Base-by-base conservation (phyloP, 805 yeast species). In the Tetrapisispora phaffii region DNA sequence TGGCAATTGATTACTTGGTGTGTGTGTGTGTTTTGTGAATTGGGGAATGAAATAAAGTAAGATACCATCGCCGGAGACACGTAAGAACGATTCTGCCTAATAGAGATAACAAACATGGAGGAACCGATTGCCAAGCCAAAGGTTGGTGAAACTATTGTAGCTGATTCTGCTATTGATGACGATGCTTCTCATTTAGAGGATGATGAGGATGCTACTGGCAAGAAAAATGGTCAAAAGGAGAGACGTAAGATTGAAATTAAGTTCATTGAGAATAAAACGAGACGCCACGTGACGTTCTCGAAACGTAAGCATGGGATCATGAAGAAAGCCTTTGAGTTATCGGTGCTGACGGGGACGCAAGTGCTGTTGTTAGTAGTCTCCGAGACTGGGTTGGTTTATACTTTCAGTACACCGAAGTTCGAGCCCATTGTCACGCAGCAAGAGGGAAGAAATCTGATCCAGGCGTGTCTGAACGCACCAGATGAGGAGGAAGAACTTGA, bases 291-390 rank as follows among this genome's bases (percentile, higher is more conserved):
- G 58, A 90, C 97, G 26, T 90, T 90, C 60, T 86, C 96, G 46
- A 90, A 90, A 71, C 84, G 98, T 70, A 89, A 89, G 69, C 97
- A 96, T 35, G 98, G 98, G 55, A 89, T 90, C 60, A 90, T 90
- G 97, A 90, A 90, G 71, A 90, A 90, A 71, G 97, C 97, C 16
- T 90, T 89, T 69, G 98, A 90, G 65, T 75, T 90, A 53, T 83
- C 95, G 20, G 97, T 90, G 45, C 75, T 90, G 58, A 90, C 98
- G 13, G 98, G 98, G 46, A 90, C 97, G 33, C 97, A 90, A 68
- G 97, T 90, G 29, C 75, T 90, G 52, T 72, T 90, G 47, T 76
- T 90, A 55, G 97, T 90, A 47, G 98, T 90, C 26, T 82, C 94
- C 44, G 98, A 90, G 67, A 90, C 97, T 16, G 98, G 98, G 15